Evolutionary conservation across 805 yeast genomes (phyloP), one percentile per base, ranked within the genome.

Genomic region (Yarrowia sp.): DNA sequence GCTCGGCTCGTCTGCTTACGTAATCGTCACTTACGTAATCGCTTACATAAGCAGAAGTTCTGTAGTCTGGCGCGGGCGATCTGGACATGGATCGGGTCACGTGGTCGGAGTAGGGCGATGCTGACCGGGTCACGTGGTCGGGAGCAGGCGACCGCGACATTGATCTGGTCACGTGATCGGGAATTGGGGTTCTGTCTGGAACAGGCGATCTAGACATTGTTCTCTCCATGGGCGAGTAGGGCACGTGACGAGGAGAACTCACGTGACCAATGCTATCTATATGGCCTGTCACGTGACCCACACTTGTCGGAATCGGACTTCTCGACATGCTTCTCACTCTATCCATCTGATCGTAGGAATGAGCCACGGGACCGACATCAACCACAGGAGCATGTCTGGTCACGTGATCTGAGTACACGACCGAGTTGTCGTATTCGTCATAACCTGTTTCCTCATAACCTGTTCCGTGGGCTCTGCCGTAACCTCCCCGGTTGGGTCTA

Each of bases 361-460:
- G 15, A 19, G 30, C 15, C 7, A 50, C 56, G 2, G 34, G 55
- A 9, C 15, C 30, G 1, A 34, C 3, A 8, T 33, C 53, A 1
- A 50, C 40, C 2, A n/a, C n/a, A n/a, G 58, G 58, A 0, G 15
- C 33, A 33, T 52, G 56, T 52, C 56, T 17, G 24, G 43, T 20
- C 58, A 52, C 15, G n/a, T 52, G 58, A 9, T 36, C 42, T 2
- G 36, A 40, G 14, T 50, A 50, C 1, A 15, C 15, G 12, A 14
- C 30, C 17, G 14, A 15, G 12, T 46, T 14, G 17, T 30, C 17
- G 3, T 24, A 24, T 7, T 14, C 33, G 3, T 34, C 36, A 9
- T 50, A 17, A 7, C 36, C 40, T 3, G 5, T 3, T 4, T 24
- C 15, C 12, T 46, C 50, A 24, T 46, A 46, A 20, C 50, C 50